Conservation (phyloP, 306 rosid species). For the Citrullus mucosospermus region DNA sequence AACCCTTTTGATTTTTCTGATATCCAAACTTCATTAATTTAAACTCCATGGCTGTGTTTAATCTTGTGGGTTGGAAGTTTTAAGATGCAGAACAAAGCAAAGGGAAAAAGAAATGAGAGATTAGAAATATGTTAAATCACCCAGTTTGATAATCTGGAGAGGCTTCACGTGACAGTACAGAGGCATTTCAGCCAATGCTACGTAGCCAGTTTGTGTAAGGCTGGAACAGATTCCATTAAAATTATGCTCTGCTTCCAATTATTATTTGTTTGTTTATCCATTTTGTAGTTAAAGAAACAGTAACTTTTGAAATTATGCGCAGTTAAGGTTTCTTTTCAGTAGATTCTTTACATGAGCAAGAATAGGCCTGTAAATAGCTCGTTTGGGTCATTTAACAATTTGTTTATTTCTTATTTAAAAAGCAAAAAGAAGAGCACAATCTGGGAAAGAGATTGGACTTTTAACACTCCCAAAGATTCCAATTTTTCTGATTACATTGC, state of each 20-base stretch:
- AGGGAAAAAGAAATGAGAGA: too few relatives aligned
- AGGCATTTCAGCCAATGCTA: conserved; percentile 5
- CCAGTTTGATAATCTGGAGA: background rate
- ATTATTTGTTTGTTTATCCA: background rate
- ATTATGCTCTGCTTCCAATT: background rate
- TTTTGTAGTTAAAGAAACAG: background rate
- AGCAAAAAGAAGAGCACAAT: background rate
- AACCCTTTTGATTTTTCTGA: background rate
- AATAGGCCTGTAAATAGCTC: background rate
- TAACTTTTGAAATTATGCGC: conserved; percentile 4
- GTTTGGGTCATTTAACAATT: background rate
- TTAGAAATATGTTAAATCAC: background rate
- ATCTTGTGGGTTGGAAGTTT: background rate
- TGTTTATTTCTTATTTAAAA: background rate
- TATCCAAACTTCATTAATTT: background rate
- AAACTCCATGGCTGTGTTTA: background rate
- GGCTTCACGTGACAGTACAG: conserved; percentile 8
- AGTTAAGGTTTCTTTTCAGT: background rate
- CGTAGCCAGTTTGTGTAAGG: background rate
- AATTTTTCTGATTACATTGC: conserved; percentile 24
- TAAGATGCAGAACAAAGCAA: background rate
- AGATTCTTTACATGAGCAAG: background rate
- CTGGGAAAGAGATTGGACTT: conserved; percentile 30
- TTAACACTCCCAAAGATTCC: conserved; percentile 36
- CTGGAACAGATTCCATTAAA: background rate